These are phyloP conservation scores for Meyerozyma carpophila DNA, from an alignment of 1,139 yeast species.

Conservation along the genomic window DNA sequence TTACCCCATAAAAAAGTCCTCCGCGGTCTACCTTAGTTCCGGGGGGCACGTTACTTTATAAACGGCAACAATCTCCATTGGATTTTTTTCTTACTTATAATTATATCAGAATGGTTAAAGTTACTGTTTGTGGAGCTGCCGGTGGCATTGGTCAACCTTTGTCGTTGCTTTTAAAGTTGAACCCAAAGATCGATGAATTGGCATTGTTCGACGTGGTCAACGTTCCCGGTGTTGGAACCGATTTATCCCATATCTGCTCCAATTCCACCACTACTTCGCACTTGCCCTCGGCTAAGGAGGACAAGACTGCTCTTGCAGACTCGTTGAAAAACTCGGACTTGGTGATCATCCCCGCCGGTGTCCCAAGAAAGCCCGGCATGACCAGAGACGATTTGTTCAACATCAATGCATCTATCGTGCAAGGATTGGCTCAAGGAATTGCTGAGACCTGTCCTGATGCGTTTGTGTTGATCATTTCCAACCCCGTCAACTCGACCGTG, in stretches of 20 bases:
- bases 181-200: constrained; percentile 78
- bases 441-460: constrained; percentile 89
- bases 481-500: constrained; percentile 98
- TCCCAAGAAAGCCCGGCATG: constrained; percentile 99
- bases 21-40: background rate
- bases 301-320: constrained; percentile 65
- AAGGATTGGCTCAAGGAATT: constrained; percentile 84
- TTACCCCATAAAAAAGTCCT: background rate
- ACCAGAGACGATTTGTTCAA: constrained; percentile 96
- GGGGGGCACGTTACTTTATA: constrained; percentile 1
- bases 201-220: constrained; percentile 89
- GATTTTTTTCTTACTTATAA: background rate
- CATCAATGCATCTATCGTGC: constrained; percentile 94
- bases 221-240: constrained; percentile 97
- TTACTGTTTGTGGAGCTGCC: constrained; percentile 91
- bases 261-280: constrained; percentile 79
- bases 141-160: constrained; percentile 99
- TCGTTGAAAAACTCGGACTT: constrained; percentile 82
- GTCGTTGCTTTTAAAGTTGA: constrained; percentile 82
- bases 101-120: constrained; percentile 44
- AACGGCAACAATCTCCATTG: background rate
- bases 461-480: constrained; percentile 79
- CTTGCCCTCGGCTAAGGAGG: constrained; percentile 65
- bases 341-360: constrained; percentile 97
- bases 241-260: constrained; percentile 88